Conservation (phyloP, 2,329 filamentous ascomycete species). For the Colletotrichum spaethianum region DNA sequence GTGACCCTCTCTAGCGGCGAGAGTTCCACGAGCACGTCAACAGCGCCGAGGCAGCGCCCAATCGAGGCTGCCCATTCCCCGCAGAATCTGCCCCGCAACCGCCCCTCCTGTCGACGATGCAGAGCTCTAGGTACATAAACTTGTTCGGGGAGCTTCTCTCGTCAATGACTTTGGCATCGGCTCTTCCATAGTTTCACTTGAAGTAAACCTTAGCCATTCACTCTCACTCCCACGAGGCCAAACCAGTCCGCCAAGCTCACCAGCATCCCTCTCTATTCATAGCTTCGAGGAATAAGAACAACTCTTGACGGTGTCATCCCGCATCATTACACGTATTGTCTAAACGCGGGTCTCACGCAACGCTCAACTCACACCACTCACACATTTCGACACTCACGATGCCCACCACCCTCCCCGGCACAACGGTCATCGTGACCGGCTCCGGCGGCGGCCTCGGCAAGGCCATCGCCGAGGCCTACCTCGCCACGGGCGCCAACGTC, state of each 20-base stretch:
- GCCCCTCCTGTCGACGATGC: conserved; percentile 18
- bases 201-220: background rate
- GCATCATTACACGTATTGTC: background rate
- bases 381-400: background rate
- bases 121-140: conserved; percentile 12
- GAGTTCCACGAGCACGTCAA: conserved; percentile 13
- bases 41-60: conserved; percentile 2
- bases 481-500: conserved; percentile 50
- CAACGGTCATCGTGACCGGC: conserved; percentile 51
- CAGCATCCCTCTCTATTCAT: background rate
- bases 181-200: background rate
- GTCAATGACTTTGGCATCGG: background rate
- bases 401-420: conserved; percentile 42
- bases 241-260: background rate
- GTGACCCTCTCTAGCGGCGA: background rate
- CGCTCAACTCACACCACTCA: background rate
- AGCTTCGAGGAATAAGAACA: background rate
- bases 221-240: background rate
- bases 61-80: conserved; percentile 6
- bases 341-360: background rate
- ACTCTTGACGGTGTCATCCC: conserved; percentile 4
- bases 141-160: background rate
- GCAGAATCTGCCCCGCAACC: conserved; percentile 9
- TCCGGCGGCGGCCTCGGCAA: conserved; percentile 51
- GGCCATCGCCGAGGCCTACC: conserved; percentile 49